Evolutionary conservation across 257 asterid genomes (phyloP).

Genomic region (Nicotiana sylvestris): DNA sequence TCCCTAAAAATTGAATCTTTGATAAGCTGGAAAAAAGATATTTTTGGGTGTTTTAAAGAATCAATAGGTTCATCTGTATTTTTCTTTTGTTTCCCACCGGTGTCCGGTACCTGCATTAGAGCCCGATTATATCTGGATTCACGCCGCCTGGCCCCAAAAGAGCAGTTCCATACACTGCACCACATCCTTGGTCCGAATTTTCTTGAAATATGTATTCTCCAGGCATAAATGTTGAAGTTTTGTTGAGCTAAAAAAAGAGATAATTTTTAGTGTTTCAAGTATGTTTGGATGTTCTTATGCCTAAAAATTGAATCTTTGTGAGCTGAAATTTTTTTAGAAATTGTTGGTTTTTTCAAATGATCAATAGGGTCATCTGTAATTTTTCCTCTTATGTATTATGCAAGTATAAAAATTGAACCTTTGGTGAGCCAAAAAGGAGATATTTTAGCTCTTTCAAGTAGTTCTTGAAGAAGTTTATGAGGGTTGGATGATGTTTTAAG

Average conservation of each 20-base stretch:
- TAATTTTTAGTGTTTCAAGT: too few relatives aligned
- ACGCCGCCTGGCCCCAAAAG: too few relatives aligned
- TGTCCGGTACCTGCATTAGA: too few relatives aligned
- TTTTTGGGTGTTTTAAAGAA: background rate
- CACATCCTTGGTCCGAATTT: too few relatives aligned
- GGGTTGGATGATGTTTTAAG: background rate
- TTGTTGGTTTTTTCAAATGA: background rate
- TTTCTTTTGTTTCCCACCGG: conserved; percentile 23
- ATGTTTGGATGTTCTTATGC: background rate
- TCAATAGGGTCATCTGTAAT: conserved; percentile 40
- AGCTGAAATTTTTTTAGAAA: background rate
- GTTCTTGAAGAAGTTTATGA: too few relatives aligned
- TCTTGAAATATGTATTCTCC: conserved; percentile 1
- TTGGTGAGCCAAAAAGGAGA: conserved; percentile 2
- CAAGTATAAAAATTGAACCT: conserved; percentile 20
- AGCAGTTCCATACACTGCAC: too few relatives aligned
- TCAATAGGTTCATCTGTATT: conserved; percentile 40
- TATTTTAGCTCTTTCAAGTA: too few relatives aligned
- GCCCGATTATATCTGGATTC: too few relatives aligned
- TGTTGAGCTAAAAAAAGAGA: conserved; percentile 4
- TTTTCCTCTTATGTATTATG: conserved; percentile 19
- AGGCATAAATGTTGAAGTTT: conserved; percentile 25
- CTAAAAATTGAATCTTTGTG: conserved; percentile 28
- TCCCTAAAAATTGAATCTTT: conserved; percentile 28
- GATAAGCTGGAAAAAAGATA: background rate